Percentiles rank a stretch among this genome's conserved stretches.
phyloP scores from a whole-genome alignment of 768 basidiomycete genomes.

The Termitomyces sp. region DNA sequence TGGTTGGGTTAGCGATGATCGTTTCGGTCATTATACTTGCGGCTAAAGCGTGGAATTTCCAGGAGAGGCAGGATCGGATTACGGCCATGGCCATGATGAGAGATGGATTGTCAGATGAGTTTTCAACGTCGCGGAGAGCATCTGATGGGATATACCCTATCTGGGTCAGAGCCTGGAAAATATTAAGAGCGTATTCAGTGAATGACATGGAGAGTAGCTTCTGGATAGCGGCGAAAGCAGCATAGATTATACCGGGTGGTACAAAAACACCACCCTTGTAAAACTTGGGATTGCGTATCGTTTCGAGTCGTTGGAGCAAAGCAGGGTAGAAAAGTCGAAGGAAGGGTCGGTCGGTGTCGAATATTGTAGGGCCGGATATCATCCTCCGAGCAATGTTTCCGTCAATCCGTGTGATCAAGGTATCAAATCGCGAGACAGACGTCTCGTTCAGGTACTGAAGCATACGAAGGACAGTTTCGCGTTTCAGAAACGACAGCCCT shows the following conservation, averaged over 20 bases:
- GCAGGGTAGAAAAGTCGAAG: conserved; percentile 27
- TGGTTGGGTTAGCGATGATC: conserved; percentile 18
- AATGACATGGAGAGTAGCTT: conserved; percentile 35
- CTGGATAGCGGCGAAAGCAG: conserved; percentile 41
- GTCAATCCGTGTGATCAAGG: conserved; percentile 7
- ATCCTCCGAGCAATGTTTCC: conserved; percentile 17
- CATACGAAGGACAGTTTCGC: conserved; percentile 14
- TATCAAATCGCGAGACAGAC: conserved; percentile 5
- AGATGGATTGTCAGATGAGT: conserved; percentile 35
- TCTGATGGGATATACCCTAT: conserved; percentile 43
- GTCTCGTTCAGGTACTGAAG: conserved; percentile 15
- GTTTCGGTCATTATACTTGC: conserved; percentile 32
- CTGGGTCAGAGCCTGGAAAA: conserved; percentile 50
- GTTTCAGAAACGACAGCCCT: conserved; percentile 12
- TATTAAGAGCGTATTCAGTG: conserved; percentile 34
- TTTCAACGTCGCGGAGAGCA: conserved; percentile 38
- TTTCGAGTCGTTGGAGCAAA: conserved; percentile 24
- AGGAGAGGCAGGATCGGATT: conserved; percentile 50
- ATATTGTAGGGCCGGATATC: conserved; percentile 12
- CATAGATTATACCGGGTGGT: conserved; percentile 35
- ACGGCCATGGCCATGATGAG: conserved; percentile 48
- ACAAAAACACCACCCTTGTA: conserved; percentile 29
- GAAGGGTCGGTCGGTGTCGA: conserved; percentile 19
- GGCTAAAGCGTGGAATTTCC: conserved; percentile 49
- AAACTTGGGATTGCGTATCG: conserved; percentile 22